phyloP scores from a whole-genome alignment of 208 protist species.

The Trichomonas vaginalis region DNA sequence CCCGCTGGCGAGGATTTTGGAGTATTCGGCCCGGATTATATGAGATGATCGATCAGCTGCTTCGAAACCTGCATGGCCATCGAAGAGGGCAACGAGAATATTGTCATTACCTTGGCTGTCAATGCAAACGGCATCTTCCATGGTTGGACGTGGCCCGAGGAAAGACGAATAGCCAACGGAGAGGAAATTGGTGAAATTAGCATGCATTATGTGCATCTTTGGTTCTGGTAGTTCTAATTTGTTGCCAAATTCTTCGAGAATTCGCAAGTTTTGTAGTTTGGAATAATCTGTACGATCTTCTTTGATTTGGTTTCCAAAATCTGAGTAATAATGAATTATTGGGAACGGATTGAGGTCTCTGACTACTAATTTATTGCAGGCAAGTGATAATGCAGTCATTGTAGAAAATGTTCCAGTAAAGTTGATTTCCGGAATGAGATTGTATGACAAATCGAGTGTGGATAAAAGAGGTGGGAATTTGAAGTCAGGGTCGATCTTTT shows the following conservation, averaged over 20 bases:
- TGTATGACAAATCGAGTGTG: background rate
- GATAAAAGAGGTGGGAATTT: background rate
- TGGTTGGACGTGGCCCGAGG: background rate
- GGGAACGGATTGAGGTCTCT: background rate
- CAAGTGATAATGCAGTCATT: background rate
- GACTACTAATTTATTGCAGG: background rate
- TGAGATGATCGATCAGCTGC: background rate
- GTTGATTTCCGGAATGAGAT: background rate
- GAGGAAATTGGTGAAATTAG: background rate
- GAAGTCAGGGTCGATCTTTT: background rate
- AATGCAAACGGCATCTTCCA: background rate
- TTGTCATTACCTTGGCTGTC: background rate
- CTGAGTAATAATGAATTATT: background rate
- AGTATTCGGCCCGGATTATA: background rate
- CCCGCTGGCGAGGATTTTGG: background rate
- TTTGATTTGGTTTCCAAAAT: background rate
- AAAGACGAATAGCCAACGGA: background rate
- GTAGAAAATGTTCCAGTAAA: background rate
- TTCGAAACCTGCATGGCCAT: background rate
- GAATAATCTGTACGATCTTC: background rate
- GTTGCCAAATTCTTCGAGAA: background rate
- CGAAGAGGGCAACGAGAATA: background rate
- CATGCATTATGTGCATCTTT: background rate
- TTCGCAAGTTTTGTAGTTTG: background rate
- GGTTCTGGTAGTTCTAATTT: background rate